Evolutionary conservation across 192 early-diverging fungal genomes (phyloP), one percentile per base, ranked within the genome.

Genomic region (Backusella luteola): DNA sequence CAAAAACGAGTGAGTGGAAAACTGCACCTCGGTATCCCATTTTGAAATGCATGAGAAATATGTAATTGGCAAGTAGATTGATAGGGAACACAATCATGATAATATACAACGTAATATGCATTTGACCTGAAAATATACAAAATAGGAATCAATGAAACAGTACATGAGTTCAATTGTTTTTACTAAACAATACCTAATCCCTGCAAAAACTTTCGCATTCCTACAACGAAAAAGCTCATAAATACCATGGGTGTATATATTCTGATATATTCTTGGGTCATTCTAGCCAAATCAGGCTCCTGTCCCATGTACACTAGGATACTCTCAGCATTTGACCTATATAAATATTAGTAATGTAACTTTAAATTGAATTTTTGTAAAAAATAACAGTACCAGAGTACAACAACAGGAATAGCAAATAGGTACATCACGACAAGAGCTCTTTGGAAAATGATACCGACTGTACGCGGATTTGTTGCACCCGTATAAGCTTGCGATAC

Each of bases 401-500:
- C 19, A 23, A 32, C 42, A 34, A 80, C 66, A 12, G 74, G 69
- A 46, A 80, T 53, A 38, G 52, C 17, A 36, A 76, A 63, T 34
- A 71, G n/a, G 14, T 39, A 49, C 42, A 75, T 35, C 49, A 80
- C 76, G 39, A 71, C 4, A 9, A 80, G 19, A 1, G 74, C 67
- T 63, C 79, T 53, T 53, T 80, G 79, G 9, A 80, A 44, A 35
- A 80, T 80, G 17, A 76, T 72, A 26, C 79, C 79, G 17, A 76
- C 46, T 19, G 75, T 80, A 0, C 34, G 49, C n/a, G 52, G 73
- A 23, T 80, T 35, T 8, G 34, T 67, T 29, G 79, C 79, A 8
- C 79, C 79, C 21, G 79, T 80, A 38, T 72, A 76, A 1, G 79
- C 79, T 66, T 80, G 79, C 11, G 79, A 44, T 14, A 76, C 73